phyloP scores from a whole-genome alignment of 805 yeast species.

The Torulaspora delbrueckii region DNA sequence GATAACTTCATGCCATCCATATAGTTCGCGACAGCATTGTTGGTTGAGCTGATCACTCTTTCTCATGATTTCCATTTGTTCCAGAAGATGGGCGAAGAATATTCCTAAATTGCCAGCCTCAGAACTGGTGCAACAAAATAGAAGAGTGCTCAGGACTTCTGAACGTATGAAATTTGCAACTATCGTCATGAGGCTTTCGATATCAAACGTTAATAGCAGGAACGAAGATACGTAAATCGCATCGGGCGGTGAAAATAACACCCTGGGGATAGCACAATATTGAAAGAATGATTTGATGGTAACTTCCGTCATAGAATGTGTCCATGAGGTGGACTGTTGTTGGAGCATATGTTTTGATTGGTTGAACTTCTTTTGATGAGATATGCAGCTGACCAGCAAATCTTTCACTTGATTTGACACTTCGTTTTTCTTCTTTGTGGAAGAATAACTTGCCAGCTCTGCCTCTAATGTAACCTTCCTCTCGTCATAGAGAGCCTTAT shows the following conservation, averaged over 20 bases:
- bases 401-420: constrained; percentile 17
- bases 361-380: constrained; percentile 22
- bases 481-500: constrained; percentile 44
- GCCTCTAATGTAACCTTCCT: constrained; percentile 33
- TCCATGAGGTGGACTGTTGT: constrained; percentile 16
- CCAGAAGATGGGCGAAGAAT: constrained; percentile 56
- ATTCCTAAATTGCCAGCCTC: constrained; percentile 83
- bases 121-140: constrained; percentile 63
- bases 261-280: constrained; percentile 68
- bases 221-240: constrained; percentile 67
- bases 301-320: constrained; percentile 11
- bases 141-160: constrained; percentile 48
- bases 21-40: constrained; percentile 40
- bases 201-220: constrained; percentile 45
- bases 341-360: constrained; percentile 9
- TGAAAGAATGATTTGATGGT: constrained; percentile 45
- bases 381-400: constrained; percentile 16
- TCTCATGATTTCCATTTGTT: constrained; percentile 45
- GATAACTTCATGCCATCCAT: constrained; percentile 50
- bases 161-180: constrained; percentile 46
- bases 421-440: constrained; percentile 19
- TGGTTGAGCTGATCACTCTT: constrained; percentile 24
- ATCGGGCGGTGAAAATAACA: constrained; percentile 74
- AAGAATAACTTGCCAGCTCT: constrained; percentile 9
- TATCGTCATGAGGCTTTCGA: constrained; percentile 39